Evolutionary conservation across 768 basidiomycete genomes (phyloP).

Genomic region (Bullera alba): DNA sequence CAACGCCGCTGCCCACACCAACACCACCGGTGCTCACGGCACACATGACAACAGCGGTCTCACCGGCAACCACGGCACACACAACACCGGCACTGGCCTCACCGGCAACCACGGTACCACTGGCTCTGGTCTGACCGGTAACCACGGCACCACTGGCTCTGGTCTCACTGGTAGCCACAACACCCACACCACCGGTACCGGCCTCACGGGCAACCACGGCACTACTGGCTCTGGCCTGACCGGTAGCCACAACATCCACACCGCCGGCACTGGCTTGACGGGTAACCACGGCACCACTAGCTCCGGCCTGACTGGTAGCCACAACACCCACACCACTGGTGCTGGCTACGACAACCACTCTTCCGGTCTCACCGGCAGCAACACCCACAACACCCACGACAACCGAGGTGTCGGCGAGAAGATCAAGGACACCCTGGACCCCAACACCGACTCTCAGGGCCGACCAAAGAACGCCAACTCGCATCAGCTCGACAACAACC

Average conservation of each 20-base stretch:
- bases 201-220: background rate
- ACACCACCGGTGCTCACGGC: background rate
- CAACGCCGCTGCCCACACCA: constrained; percentile 1
- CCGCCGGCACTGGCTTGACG: background rate
- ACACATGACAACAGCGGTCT: background rate
- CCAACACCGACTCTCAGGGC: background rate
- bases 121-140: background rate
- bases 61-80: background rate
- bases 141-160: background rate
- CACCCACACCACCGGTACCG: background rate
- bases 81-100: background rate
- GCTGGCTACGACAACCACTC: background rate
- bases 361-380: background rate
- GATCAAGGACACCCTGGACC: background rate
- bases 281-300: background rate
- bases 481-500: no score
- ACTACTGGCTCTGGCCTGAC: background rate
- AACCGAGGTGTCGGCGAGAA: background rate
- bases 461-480: background rate
- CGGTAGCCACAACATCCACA: background rate
- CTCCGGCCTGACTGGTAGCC: background rate
- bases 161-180: background rate
- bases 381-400: background rate
- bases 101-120: background rate
- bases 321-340: background rate